phyloP scores from a whole-genome alignment of 176 grass and related monocot species.

The Eleusine indica region DNA sequence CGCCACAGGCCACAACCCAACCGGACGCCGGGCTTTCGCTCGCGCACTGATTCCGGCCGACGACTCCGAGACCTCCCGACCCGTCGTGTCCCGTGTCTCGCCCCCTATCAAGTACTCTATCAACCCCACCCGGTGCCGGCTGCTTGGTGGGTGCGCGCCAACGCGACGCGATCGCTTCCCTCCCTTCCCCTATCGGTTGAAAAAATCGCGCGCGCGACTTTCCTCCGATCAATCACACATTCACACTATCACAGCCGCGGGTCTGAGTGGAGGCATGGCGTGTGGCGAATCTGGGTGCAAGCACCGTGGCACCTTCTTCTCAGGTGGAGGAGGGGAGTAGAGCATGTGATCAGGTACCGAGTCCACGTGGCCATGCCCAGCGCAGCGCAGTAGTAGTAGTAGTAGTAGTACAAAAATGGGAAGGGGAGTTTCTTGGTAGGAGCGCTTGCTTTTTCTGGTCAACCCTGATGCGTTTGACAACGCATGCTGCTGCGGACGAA shows the following conservation, averaged over 20 bases:
- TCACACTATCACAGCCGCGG: too few relatives aligned
- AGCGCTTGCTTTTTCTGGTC: not conserved
- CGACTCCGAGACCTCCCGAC: not conserved
- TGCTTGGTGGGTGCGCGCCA: conserved; percentile 29
- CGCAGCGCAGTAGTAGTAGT: too few relatives aligned
- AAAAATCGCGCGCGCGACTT: conserved; percentile 20
- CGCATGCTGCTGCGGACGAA: not conserved
- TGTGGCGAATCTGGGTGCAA: not conserved
- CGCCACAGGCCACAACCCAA: not conserved
- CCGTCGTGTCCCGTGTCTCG: not conserved
- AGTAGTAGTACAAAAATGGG: not conserved
- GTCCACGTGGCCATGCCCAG: not conserved
- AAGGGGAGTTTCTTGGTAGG: not conserved
- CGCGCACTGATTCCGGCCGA: conserved; percentile 2
- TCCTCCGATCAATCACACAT: not conserved
- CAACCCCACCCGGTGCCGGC: not conserved
- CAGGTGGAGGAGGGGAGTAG: not conserved
- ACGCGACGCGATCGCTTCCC: not conserved
- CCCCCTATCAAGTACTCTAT: not conserved
- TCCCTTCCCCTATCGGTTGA: not conserved
- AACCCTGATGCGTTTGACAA: too few relatives aligned
- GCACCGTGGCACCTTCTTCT: not conserved
- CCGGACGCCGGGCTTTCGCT: not conserved
- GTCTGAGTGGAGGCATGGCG: too few relatives aligned
- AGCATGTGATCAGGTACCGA: not conserved